Conservation (phyloP, 139 green algal species). For the Haematococcus lacustris region DNA sequence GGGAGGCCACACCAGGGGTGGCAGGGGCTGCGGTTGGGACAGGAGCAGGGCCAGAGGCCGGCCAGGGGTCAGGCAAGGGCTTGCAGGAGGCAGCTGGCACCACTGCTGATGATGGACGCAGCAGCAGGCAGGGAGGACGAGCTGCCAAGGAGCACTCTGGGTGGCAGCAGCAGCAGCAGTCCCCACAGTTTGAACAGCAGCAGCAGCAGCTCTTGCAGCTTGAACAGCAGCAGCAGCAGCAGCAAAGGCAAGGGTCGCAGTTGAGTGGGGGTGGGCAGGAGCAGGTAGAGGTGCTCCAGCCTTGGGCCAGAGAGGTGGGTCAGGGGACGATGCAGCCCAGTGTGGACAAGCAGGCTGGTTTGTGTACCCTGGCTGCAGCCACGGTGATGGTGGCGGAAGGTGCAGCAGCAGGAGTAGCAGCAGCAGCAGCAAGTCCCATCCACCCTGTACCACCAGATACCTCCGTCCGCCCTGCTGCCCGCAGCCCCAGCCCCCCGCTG, state of each 20-base stretch:
- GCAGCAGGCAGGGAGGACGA: background rate
- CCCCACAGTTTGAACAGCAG: background rate
- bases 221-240: constrained; percentile 1
- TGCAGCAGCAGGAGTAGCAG: background rate
- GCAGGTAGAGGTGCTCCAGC: background rate
- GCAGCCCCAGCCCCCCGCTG: background rate
- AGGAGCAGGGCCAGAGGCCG: background rate
- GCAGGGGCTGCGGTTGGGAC: background rate
- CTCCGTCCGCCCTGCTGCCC: background rate
- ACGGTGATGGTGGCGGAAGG: no score
- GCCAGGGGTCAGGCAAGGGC: background rate
- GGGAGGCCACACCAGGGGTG: background rate
- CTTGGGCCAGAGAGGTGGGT: no score
- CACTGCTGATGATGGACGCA: background rate
- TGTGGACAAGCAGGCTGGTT: background rate
- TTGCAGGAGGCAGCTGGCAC: constrained; percentile 1
- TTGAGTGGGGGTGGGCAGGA: background rate
- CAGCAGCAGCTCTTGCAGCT: background rate
- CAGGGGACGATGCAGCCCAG: no score
- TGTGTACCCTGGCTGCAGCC: no score
- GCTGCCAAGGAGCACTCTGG: background rate
- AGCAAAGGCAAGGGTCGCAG: no score
- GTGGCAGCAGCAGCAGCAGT: background rate
- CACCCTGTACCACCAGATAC: background rate
- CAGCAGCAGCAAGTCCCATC: background rate